Conservation (phyloP, 2,329 filamentous ascomycete genomes). For the Emergomyces pasteurianus region DNA sequence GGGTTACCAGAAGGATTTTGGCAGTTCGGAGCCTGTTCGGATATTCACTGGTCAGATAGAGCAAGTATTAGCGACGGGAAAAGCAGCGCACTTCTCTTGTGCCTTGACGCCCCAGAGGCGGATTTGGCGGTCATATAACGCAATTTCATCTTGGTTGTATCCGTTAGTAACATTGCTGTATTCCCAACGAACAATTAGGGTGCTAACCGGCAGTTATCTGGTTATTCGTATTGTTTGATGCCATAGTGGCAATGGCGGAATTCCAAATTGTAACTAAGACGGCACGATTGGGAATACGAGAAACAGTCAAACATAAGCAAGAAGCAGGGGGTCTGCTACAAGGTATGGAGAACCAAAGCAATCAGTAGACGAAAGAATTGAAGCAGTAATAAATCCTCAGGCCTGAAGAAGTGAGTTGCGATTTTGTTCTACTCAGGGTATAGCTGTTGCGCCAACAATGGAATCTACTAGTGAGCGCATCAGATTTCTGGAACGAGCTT, state of each 20-base stretch:
- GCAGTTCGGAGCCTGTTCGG: conserved; percentile 63
- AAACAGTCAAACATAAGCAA: background rate
- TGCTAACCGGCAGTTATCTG: conserved; percentile 4
- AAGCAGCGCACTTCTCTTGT: conserved; percentile 53
- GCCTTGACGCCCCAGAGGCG: conserved; percentile 94
- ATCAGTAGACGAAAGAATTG: background rate
- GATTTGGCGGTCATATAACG: conserved; percentile 93
- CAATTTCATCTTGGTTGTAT: conserved; percentile 65
- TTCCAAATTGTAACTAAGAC: background rate
- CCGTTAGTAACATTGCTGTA: conserved; percentile 1
- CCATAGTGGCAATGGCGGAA: background rate
- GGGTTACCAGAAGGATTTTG: conserved; percentile 77
- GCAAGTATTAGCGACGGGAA: background rate
- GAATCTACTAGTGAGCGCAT: background rate
- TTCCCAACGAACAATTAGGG: conserved; percentile 21
- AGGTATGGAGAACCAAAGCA: background rate
- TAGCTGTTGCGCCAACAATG: background rate
- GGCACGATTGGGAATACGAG: background rate
- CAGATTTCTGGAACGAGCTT: too few relatives aligned
- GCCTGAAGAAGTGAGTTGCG: too few relatives aligned
- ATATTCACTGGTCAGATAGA: conserved; percentile 25
- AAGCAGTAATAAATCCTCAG: too few relatives aligned
- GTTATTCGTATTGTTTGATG: background rate
- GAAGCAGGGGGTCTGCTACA: background rate
- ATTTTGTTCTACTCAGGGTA: background rate